Percentiles rank a stretch among this genome's conserved stretches.
Evolutionary conservation across 345 rosid genomes (phyloP).

Genomic region (Linum usitatissimum): DNA sequence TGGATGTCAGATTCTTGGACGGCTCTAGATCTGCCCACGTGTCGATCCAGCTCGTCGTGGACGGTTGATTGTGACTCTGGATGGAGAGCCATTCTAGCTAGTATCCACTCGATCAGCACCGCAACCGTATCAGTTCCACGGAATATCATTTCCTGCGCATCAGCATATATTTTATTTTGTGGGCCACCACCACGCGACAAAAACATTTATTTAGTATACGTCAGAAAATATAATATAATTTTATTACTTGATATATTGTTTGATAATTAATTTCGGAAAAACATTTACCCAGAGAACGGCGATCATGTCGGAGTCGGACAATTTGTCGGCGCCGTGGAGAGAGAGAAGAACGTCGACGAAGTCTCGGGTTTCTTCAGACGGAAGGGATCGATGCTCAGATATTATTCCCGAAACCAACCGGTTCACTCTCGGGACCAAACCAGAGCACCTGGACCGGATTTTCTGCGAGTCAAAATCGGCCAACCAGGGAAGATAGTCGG

Average conservation of each 20-base stretch:
- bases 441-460: constrained; percentile 53
- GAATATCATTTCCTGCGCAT: constrained; percentile 44
- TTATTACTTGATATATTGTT: neutral
- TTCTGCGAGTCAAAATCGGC: constrained; percentile 52
- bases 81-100: constrained; percentile 38
- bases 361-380: constrained; percentile 24
- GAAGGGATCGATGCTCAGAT: constrained; percentile 32
- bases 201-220: neutral
- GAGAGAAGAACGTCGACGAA: constrained; percentile 64
- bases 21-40: constrained; percentile 4
- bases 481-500: constrained; percentile 67
- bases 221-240: neutral
- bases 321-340: constrained; percentile 40
- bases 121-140: constrained; percentile 48
- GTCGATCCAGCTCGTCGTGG: constrained; percentile 15
- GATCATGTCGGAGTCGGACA: constrained; percentile 53
- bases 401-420: constrained; percentile 46
- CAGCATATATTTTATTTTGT: neutral
- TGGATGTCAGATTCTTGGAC: constrained; percentile 25
- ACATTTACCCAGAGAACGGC: constrained; percentile 69
- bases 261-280: too few relatives aligned
- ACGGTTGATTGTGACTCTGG: constrained; percentile 29
- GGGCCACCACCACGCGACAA: neutral
- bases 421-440: constrained; percentile 60
- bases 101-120: constrained; percentile 37